These are phyloP conservation scores for Osmanthus fragrans DNA, from an alignment of 257 asterid genomes.

Conservation along the genomic window DNA sequence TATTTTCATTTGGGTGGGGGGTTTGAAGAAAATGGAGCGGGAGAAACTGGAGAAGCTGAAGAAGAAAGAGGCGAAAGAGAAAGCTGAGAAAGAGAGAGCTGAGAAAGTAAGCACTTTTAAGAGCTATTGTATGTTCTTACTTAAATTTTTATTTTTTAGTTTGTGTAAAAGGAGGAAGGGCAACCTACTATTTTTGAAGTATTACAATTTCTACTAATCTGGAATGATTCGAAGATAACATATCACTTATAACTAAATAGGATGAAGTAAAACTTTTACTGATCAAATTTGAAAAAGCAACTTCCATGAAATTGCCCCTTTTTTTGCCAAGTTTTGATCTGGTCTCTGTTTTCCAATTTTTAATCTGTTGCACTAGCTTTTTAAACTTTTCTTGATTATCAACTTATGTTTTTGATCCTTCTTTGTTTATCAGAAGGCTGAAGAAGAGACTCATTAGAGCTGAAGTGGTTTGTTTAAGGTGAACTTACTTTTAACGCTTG, in stretches of 20 bases:
- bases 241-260: background rate
- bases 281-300: background rate
- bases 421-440: conserved; percentile 33
- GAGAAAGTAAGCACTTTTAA: conserved; percentile 43
- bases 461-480: conserved; percentile 24
- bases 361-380: background rate
- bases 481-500: conserved; percentile 23
- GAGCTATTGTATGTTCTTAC: background rate
- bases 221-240: background rate
- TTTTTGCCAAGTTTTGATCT: background rate
- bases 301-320: background rate
- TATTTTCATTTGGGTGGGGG: conserved; percentile 7
- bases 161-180: background rate
- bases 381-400: too few species aligned
- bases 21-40: conserved; percentile 72
- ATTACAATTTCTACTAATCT: background rate
- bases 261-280: background rate
- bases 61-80: conserved; percentile 66
- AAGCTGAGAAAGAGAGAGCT: conserved; percentile 55
- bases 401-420: background rate
- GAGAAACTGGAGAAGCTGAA: conserved; percentile 75
- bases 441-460: conserved; percentile 25
- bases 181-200: background rate
- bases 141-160: background rate
- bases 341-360: background rate